Evolutionary conservation across 129 eudicot genomes (phyloP).

Genomic region (Lonicera japonica): DNA sequence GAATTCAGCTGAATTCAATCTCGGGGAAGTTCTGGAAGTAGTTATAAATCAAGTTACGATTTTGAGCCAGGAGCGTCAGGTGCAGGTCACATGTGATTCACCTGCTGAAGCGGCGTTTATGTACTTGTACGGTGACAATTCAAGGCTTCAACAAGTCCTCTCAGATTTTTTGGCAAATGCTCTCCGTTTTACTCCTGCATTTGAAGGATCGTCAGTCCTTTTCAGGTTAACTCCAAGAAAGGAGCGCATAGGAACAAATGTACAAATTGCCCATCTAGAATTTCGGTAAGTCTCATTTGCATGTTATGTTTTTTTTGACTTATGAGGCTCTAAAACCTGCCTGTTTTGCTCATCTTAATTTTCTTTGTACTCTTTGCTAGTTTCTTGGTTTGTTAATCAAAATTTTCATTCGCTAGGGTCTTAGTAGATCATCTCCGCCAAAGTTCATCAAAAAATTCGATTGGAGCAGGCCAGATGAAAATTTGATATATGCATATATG

Average conservation of each 20-base stretch:
- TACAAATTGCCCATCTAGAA: slow-evolving; percentile 73
- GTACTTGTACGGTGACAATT: slow-evolving; percentile 57
- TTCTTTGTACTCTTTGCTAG: no score
- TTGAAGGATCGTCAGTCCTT: slow-evolving; percentile 58
- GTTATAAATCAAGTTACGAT: slow-evolving; percentile 67
- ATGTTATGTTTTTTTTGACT: background rate
- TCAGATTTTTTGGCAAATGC: slow-evolving; percentile 68
- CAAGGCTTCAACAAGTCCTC: slow-evolving; percentile 92
- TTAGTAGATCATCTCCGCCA: no score
- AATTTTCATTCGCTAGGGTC: no score
- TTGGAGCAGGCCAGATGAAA: no score
- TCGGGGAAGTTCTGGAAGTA: slow-evolving; percentile 65
- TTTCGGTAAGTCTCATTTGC: slow-evolving; percentile 43
- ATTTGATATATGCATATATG: no score
- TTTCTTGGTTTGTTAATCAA: no score
- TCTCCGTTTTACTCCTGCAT: slow-evolving; percentile 53
- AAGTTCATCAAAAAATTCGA: no score
- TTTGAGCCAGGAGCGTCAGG: slow-evolving; percentile 59
- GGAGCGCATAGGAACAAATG: slow-evolving; percentile 55
- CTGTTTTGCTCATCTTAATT: no score
- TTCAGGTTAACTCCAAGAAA: slow-evolving; percentile 47
- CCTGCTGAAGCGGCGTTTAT: slow-evolving; percentile 55
- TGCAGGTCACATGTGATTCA: slow-evolving; percentile 49
- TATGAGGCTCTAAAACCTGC: background rate
- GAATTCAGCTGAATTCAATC: slow-evolving; percentile 59